Base-by-base conservation (phyloP, 1,284 basidiomycete species). In the Leucoagaricus sp. region DNA sequence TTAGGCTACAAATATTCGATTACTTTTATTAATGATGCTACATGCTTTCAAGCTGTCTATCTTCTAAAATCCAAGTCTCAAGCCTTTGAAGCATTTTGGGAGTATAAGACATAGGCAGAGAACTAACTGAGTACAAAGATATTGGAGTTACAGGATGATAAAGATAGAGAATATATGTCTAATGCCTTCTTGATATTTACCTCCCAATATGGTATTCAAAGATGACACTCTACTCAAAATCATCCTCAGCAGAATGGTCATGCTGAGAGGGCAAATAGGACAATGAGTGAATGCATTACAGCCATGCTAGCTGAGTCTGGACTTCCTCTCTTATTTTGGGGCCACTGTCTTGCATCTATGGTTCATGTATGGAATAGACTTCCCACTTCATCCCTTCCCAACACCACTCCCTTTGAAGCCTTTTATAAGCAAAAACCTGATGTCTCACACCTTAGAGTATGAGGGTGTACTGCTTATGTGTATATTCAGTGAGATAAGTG, bases 21-120 rank as follows among this genome's bases (percentile, higher is more conserved):
- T 15, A 67, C 65, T 1, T 71, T 74, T 58, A 70, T 74, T 52
- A 68, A 75, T 59, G 67, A 74, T 49, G 60, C 56, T 41, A 62
- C 64, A 3, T 53, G 60, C 4, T 64, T 63, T 19, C 58, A 60
- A n/a, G n/a, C n/a, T n/a, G n/a, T n/a, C n/a, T n/a, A n/a, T n/a
- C n/a, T n/a, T n/a, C n/a, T n/a, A n/a, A n/a, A n/a, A n/a, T n/a
- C n/a, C n/a, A n/a, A n/a, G n/a, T n/a, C n/a, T n/a, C n/a, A n/a
- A n/a, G n/a, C n/a, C n/a, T n/a, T n/a, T n/a, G n/a, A n/a, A n/a
- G n/a, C n/a, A n/a, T n/a, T n/a, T n/a, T n/a, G n/a, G n/a, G n/a
- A n/a, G n/a, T n/a, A n/a, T n/a, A n/a, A n/a, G n/a, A n/a, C n/a
- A n/a, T n/a, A n/a, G n/a, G n/a, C n/a, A n/a, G n/a, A n/a, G n/a